Base-by-base conservation (phyloP, 2,329 filamentous ascomycete genomes). In the Curvularia hawaiiensis region DNA sequence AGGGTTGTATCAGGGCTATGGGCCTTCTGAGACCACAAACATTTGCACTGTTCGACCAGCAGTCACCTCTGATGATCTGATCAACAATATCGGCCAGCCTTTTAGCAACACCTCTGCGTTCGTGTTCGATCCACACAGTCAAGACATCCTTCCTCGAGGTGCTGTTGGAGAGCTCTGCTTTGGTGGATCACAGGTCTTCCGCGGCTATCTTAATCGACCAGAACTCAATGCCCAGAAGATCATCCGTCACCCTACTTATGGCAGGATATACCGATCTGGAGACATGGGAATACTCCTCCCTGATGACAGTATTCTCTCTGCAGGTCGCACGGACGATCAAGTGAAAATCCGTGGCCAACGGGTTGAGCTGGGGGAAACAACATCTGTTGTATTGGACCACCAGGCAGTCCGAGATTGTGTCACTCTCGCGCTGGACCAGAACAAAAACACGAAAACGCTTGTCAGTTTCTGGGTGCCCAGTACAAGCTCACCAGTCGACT, bases 1-100 rank as follows among this genome's bases (percentile, higher is more conserved):
- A 39, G 83, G 87, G 14, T 79, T 97, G 0, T 92, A 88, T 72
- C 89, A 95, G 79, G 72, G 88, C 0, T 96, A 96, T 61, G 91
- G 91, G 0, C 91, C 92, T 0, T 91, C 90, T 0, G 92, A 96
- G 74, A 92, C 90, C 0, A 96, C 91, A 1, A 96, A 96, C 63
- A 92, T 96, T 20, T 96, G 91, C 75, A 92, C 90, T 0, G 84
- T 94, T 9, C 88, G 88, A 58, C 75, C 81, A 8, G 80, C 83
- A 39, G 87, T 94, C 71, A 75, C 78, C 0, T 63, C 66, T 0
- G 76, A 79, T 0, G 85, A 92, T 66, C 77, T 83, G 20, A 85
- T 90, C 50, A 88, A 88, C 59, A 92, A 93, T 64, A 86, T 97
- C n/a, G 93, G 93, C 0, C 82, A 80, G 58, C 84, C 87, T 0